A percentile compares a stretch with the other conserved stretches of the same genome.
Evolutionary conservation across 495 filamentous ascomycete species (phyloP).

Genomic region (Amniculicola lignicola): DNA sequence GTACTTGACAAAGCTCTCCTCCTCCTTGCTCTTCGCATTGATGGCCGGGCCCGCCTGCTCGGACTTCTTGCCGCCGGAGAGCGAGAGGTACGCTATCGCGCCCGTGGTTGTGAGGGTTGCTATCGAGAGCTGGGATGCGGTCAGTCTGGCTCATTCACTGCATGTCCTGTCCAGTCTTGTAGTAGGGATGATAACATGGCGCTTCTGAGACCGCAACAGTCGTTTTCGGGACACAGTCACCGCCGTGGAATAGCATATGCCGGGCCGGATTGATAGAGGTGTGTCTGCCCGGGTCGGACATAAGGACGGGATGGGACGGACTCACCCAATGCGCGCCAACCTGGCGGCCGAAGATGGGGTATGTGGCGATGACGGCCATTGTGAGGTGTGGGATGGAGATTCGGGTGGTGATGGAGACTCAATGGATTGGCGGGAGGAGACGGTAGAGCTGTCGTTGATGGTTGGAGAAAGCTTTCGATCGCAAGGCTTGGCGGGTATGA

Average conservation of each 20-base stretch:
- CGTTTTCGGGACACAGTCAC: too few species aligned
- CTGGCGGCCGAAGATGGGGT: constrained; percentile 82
- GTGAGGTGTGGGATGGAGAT: constrained; percentile 51
- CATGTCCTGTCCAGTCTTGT: too few species aligned
- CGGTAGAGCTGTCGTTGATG: constrained; percentile 4
- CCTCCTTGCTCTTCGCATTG: constrained; percentile 83
- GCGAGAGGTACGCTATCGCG: constrained; percentile 52
- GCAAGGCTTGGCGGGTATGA: constrained; percentile 7
- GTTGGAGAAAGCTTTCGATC: constrained; percentile 10
- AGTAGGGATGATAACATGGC: too few species aligned
- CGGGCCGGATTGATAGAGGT: too few species aligned
- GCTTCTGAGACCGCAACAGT: too few species aligned
- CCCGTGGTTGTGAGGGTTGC: constrained; percentile 67
- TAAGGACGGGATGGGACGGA: too few species aligned
- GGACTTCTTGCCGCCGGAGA: constrained; percentile 63
- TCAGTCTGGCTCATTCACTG: too few species aligned
- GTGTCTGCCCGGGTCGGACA: too few species aligned
- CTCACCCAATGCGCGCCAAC: constrained; percentile 91
- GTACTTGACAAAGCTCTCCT: constrained; percentile 97
- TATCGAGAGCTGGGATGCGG: constrained; percentile 71
- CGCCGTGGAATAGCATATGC: too few species aligned
- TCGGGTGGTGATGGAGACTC: constrained; percentile 38
- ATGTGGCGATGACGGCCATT: constrained; percentile 80
- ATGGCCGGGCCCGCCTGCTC: constrained; percentile 64
- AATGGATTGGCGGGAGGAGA: constrained; percentile 35